phyloP scores from a whole-genome alignment of 441 rosid species.

The Erodium moschatum region DNA sequence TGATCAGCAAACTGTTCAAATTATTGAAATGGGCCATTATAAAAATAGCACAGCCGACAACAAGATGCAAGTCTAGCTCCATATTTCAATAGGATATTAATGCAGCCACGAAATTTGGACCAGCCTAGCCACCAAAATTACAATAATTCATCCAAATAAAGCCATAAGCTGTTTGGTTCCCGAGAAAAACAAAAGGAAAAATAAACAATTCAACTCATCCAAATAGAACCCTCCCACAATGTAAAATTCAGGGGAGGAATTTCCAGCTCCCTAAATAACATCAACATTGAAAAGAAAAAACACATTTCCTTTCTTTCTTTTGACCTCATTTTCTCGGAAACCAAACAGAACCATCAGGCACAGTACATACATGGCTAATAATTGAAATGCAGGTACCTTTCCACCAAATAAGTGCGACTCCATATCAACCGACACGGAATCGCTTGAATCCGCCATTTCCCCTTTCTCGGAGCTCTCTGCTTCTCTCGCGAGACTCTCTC shows the following conservation, averaged over 20 bases:
- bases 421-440: conserved; percentile 27
- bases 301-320: neutral
- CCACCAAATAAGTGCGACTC: conserved; percentile 19
- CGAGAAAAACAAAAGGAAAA: neutral
- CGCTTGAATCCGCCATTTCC: conserved; percentile 27
- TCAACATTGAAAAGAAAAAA: neutral
- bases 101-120: neutral
- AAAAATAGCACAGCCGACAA: neutral
- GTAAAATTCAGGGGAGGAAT: neutral
- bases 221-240: neutral
- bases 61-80: conserved; percentile 3
- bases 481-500: too few relatives aligned
- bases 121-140: neutral
- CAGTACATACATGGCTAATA: neutral
- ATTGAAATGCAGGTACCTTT: conserved; percentile 22
- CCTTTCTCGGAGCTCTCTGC: neutral
- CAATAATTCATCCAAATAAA: conserved; percentile 1
- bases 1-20: too few relatives aligned
- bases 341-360: neutral
- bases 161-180: neutral
- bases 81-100: neutral
- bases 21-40: neutral
- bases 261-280: neutral
- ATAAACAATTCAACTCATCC: neutral
- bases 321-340: neutral